Base-by-base conservation (phyloP, 495 filamentous ascomycete species). In the Penicillium samsonianum region DNA sequence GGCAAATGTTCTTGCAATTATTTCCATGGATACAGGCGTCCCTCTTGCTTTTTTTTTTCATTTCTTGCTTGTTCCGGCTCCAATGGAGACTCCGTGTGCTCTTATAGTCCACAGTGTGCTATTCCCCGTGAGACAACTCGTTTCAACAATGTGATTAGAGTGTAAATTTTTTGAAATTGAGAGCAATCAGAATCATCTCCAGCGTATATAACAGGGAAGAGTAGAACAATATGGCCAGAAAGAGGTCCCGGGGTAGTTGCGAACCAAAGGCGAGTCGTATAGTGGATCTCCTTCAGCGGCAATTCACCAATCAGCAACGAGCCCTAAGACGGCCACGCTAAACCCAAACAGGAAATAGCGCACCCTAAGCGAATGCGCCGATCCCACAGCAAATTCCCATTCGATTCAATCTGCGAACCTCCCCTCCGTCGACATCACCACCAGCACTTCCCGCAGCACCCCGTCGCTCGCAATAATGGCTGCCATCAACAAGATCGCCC, bases 401-500 rank as follows among this genome's bases (percentile, higher is more conserved):
- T 65, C 62, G 58, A 60, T 61, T 64, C 67, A 59, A 62, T 64
- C 62, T 61, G 63, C 68, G 69, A 68, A 68, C 57, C 65, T 72
- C 59, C 68, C 64, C 63, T 69, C 65, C 62, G 67, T 58, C 67
- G 67, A 69, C 67, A 57, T 53, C 62, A 58, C 64, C 67, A 70
- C 68, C 72, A 75, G 71, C 68, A 74, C 65, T 64, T 67, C 67
- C 53, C 70, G 67, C 64, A 72, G 73, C 67, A 70, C 65, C 68
- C 66, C 72, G 68, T 76, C 67, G 67, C 68, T 73, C 67, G 75
- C 70, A 72, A 78, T 69, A 70, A 83, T 80, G 75, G 83, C 88
- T 81, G 82, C 88, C 71, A 80, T 94, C 77, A 93, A 93, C 87
- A 98, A 98, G 90, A 98, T 98, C 77, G 92, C 93, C 74, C 77